phyloP scores from a whole-genome alignment of 164 flowering plant genomes.

The Chloranthus sessilifolius region DNA sequence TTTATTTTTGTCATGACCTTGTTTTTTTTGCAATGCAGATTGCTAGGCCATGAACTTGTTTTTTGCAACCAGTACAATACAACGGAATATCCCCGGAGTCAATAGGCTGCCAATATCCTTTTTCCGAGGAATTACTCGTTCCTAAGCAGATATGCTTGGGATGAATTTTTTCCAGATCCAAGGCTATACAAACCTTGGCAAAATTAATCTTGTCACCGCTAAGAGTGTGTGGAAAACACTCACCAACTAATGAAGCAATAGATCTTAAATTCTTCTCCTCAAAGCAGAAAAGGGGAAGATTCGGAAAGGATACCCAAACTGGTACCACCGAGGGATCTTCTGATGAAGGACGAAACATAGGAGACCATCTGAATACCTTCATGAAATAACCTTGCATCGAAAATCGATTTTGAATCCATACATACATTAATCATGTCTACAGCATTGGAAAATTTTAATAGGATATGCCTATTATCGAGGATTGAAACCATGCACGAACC shows the following conservation, averaged over 20 bases:
- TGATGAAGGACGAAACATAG: not conserved
- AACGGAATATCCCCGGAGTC: no score
- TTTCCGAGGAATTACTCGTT: no score
- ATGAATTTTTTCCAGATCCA: no score
- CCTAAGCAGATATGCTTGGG: no score
- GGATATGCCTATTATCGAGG: not conserved
- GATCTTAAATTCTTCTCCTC: not conserved
- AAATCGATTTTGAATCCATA: conserved; percentile 2
- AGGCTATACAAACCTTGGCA: no score
- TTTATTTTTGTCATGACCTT: no score
- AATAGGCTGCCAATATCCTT: no score
- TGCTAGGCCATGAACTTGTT: no score
- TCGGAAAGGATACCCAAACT: conserved; percentile 1
- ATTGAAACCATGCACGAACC: not conserved
- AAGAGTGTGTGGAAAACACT: no score
- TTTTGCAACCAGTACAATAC: no score
- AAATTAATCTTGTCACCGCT: no score
- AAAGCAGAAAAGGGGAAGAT: conserved; percentile 1
- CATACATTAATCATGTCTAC: conserved; percentile 1
- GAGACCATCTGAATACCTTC: conserved; percentile 7
- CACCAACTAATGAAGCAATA: not conserved
- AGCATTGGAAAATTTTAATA: not conserved
- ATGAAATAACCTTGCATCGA: not conserved
- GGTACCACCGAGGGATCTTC: conserved; percentile 1
- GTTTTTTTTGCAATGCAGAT: no score